phyloP scores from a whole-genome alignment of 2,329 filamentous ascomycete species.

The Thelonectria discophora region DNA sequence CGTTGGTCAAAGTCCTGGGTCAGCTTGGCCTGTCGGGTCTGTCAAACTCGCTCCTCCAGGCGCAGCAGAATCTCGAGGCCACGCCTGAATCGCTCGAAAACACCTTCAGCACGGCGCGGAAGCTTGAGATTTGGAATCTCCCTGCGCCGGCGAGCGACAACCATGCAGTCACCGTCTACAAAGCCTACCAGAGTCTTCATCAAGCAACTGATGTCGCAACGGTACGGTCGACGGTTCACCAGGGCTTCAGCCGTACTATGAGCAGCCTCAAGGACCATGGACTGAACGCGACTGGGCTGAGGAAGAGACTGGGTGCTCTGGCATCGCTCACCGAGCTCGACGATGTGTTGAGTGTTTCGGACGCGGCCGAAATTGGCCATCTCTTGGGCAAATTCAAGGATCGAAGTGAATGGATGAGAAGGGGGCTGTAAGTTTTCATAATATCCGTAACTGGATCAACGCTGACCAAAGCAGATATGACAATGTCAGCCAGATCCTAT shows the following conservation, averaged over 20 bases:
- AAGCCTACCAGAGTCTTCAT: constrained; percentile 81
- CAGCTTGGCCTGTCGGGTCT: constrained; percentile 85
- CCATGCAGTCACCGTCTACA: constrained; percentile 77
- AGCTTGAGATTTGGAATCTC: constrained; percentile 91
- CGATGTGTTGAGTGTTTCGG: constrained; percentile 73
- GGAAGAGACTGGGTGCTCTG: constrained; percentile 67
- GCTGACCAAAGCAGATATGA: constrained; percentile 64
- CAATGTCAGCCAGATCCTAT: constrained; percentile 82
- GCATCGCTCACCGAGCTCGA: constrained; percentile 84
- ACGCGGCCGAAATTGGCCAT: constrained; percentile 67
- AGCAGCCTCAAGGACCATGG: constrained; percentile 59
- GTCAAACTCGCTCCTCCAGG: constrained; percentile 79
- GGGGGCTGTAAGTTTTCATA: constrained; percentile 70
- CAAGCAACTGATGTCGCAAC: constrained; percentile 65
- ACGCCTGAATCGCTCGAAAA: constrained; percentile 70
- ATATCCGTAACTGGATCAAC: background rate
- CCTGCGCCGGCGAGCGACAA: constrained; percentile 73
- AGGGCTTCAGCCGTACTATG: constrained; percentile 70
- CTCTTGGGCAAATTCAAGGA: constrained; percentile 70
- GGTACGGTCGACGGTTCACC: constrained; percentile 67
- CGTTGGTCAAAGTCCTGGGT: constrained; percentile 79
- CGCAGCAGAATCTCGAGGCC: constrained; percentile 67
- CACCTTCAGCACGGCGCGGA: constrained; percentile 81
- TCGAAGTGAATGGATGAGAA: constrained; percentile 82
- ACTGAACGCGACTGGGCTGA: constrained; percentile 60